Evolutionary conservation across 441 rosid genomes (phyloP), one percentile per base, ranked within the genome.

Genomic region (Pelargonium myrrhifolium): DNA sequence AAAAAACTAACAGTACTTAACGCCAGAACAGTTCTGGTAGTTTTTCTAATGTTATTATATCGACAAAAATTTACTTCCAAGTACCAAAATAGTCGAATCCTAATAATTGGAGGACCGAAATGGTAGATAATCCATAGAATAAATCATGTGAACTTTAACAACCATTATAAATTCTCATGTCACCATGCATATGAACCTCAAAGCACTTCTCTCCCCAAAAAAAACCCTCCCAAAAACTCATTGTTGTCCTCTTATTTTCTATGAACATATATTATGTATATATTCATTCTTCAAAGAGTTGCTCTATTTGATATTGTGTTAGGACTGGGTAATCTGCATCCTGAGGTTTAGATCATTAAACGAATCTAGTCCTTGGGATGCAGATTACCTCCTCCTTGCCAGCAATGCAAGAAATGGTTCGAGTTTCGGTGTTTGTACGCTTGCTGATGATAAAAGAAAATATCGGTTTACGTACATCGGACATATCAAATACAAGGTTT

Each of bases 381-480:
- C 85, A 78, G 96, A 88, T 92, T 89, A 89, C 78, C 82, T 83
- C 78, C 69, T 90, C 91, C 91, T 89, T 59, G 71, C 84, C 72
- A 43, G 42, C 83, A 79, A 78, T 84, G 81, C 67, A 65, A n/a
- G n/a, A n/a, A n/a, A n/a, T n/a, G n/a, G n/a, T n/a, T n/a, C n/a
- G n/a, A n/a, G n/a, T n/a, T n/a, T n/a, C n/a, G n/a, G n/a, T n/a
- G n/a, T n/a, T n/a, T n/a, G n/a, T n/a, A n/a, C n/a, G n/a, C n/a
- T n/a, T n/a, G n/a, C n/a, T n/a, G n/a, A n/a, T n/a, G n/a, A n/a
- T n/a, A n/a, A n/a, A n/a, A n/a, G n/a, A n/a, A n/a, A n/a, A n/a
- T n/a, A n/a, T n/a, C n/a, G n/a, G 37, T 31, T 31, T 5, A 31
- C 7, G 37, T 7, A 7, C 37, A 31, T 7, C 37, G 37, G 7